Conservation (phyloP, 2,329 filamentous ascomycete genomes). For the Botrytis paeoniae region DNA sequence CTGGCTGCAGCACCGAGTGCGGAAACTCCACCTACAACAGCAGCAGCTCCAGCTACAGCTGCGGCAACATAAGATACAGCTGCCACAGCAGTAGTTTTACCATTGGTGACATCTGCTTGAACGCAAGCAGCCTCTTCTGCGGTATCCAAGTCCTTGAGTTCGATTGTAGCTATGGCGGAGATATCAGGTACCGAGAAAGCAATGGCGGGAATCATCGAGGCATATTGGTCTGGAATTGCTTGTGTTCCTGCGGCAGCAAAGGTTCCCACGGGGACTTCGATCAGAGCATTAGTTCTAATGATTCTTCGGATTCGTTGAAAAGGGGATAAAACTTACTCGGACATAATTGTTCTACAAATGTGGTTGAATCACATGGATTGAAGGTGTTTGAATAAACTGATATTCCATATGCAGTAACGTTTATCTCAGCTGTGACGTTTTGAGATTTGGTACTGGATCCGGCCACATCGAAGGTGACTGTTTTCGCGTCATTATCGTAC, state of each 20-base stretch:
- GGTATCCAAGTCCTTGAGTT: slow-evolving; percentile 62
- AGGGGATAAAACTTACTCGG: slow-evolving; percentile 53
- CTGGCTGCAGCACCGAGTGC: slow-evolving; percentile 61
- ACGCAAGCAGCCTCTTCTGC: slow-evolving; percentile 74
- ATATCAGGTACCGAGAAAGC: slow-evolving; percentile 91
- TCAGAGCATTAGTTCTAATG: slow-evolving; percentile 24
- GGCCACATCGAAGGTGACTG: slow-evolving; percentile 76
- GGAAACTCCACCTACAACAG: slow-evolving; percentile 69
- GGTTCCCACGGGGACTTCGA: slow-evolving; percentile 64
- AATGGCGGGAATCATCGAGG: slow-evolving; percentile 76
- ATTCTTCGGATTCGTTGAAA: neutral
- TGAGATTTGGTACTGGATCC: slow-evolving; percentile 71
- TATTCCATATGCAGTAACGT: slow-evolving; percentile 62
- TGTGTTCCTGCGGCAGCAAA: slow-evolving; percentile 74
- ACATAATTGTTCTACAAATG: slow-evolving; percentile 72
- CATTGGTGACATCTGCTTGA: slow-evolving; percentile 77
- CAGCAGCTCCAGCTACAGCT: slow-evolving; percentile 79
- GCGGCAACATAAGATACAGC: slow-evolving; percentile 82
- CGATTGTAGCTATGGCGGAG: slow-evolving; percentile 76
- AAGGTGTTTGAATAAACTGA: slow-evolving; percentile 76
- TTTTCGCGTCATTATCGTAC: slow-evolving; percentile 73
- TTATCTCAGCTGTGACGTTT: slow-evolving; percentile 68
- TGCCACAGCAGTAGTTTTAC: slow-evolving; percentile 72
- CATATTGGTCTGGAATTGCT: slow-evolving; percentile 67
- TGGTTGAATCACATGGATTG: slow-evolving; percentile 71